Conservation (phyloP, 345 rosid species). For the Excoecaria agallocha region DNA sequence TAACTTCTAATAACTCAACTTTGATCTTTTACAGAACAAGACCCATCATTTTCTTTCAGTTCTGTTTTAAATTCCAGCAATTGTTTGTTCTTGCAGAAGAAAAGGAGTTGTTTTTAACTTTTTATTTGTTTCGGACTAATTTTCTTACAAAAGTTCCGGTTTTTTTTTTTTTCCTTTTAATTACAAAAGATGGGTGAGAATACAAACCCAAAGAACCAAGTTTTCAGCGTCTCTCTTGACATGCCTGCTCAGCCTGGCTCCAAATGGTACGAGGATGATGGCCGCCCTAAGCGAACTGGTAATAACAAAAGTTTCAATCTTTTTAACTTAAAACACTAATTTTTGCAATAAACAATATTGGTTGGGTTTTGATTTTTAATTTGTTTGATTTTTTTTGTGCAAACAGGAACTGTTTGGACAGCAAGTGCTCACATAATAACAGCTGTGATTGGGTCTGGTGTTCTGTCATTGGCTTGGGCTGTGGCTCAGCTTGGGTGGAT, state of each 20-base stretch:
- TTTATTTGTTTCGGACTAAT: not conserved
- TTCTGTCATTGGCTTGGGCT: constrained; percentile 71
- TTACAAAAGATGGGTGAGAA: constrained; percentile 15
- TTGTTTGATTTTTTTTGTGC: not conserved
- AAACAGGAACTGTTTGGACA: constrained; percentile 61
- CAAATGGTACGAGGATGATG: constrained; percentile 78
- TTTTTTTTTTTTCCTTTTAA: not conserved
- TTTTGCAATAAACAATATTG: not conserved
- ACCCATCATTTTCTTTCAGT: constrained; percentile 4
- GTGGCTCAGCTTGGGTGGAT: constrained; percentile 77
- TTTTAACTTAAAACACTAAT: not conserved
- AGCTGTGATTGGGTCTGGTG: constrained; percentile 85
- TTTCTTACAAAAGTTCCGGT: not conserved
- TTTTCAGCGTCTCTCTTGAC: constrained; percentile 35
- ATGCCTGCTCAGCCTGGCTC: constrained; percentile 40
- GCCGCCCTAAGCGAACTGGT: constrained; percentile 69
- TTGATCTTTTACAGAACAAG: not conserved
- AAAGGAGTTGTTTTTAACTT: not conserved
- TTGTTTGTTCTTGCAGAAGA: not conserved
- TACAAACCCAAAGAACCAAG: not conserved
- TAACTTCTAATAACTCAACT: not conserved
- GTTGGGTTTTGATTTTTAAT: not conserved
- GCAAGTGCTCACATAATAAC: constrained; percentile 81
- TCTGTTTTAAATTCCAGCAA: not conserved
- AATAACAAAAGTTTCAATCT: constrained; percentile 8